Evolutionary conservation across 345 rosid genomes (phyloP).

Genomic region (Populus tremula): DNA sequence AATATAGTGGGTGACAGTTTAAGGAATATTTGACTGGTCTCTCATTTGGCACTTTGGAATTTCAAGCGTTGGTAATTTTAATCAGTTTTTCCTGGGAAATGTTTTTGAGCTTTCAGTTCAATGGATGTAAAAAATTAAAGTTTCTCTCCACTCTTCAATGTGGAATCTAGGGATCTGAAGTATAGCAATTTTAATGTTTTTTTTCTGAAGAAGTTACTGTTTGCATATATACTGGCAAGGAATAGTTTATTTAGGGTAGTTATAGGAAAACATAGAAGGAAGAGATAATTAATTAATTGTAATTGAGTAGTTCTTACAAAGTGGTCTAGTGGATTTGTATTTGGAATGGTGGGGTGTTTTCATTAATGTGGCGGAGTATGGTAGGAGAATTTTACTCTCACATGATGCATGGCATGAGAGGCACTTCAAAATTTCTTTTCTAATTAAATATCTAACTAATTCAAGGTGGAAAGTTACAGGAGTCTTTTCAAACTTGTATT

Average conservation of each 20-base stretch:
- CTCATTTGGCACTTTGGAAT: neutral
- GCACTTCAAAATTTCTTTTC: neutral
- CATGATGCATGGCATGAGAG: neutral
- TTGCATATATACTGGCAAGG: neutral
- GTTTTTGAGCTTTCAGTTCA: no score
- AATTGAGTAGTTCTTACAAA: neutral
- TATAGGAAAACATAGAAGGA: neutral
- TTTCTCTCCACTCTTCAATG: no score
- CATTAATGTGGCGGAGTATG: neutral
- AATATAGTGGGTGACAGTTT: neutral
- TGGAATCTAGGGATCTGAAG: no score
- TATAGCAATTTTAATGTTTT: no score
- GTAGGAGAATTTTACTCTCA: neutral
- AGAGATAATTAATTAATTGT: neutral
- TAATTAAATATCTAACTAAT: neutral
- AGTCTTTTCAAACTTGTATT: no score
- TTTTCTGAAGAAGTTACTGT: no score
- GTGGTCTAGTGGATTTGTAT: neutral
- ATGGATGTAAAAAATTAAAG: no score
- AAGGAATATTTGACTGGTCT: neutral
- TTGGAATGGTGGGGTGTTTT: neutral
- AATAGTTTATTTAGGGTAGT: neutral
- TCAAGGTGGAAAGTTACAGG: neutral
- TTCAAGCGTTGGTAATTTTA: neutral
- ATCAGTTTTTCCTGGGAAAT: neutral